Percentiles rank a stretch among this genome's conserved stretches.
Conservation (phyloP, 1,139 yeast species). For the Taphrina deformans region DNA sequence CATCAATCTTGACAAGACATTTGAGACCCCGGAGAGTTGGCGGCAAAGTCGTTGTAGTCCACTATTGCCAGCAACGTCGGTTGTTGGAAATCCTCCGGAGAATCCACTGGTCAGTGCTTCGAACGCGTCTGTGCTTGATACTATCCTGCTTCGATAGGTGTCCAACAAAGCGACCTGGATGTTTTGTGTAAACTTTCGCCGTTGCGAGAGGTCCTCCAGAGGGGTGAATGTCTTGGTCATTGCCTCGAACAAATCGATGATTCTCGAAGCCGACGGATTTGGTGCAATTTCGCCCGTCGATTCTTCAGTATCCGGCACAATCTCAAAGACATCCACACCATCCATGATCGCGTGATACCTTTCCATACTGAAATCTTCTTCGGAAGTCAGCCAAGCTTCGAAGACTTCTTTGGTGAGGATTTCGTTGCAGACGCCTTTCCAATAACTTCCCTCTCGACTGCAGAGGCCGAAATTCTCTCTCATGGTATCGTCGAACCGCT, state of each 20-base stretch:
- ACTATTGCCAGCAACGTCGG: slow-evolving; percentile 48
- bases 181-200: slow-evolving; percentile 65
- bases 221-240: slow-evolving; percentile 64
- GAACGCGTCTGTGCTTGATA: slow-evolving; percentile 52
- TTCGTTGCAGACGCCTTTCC: slow-evolving; percentile 64
- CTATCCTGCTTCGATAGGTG: slow-evolving; percentile 56
- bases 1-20: slow-evolving; percentile 54
- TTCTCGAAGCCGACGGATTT: slow-evolving; percentile 63
- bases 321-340: slow-evolving; percentile 57
- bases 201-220: slow-evolving; percentile 60
- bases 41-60: slow-evolving; percentile 60
- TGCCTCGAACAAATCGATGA: slow-evolving; percentile 64
- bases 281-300: slow-evolving; percentile 51
- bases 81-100: slow-evolving; percentile 48
- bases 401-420: slow-evolving; percentile 52
- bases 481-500: slow-evolving; percentile 60
- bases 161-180: slow-evolving; percentile 68
- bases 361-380: slow-evolving; percentile 56
- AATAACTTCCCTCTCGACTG: slow-evolving; percentile 51
- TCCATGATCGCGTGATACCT: slow-evolving; percentile 62
- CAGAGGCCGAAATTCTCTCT: slow-evolving; percentile 58
- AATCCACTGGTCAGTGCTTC: slow-evolving; percentile 51
- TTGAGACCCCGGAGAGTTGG: slow-evolving; percentile 62
- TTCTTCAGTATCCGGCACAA: slow-evolving; percentile 52
- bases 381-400: slow-evolving; percentile 68